Base-by-base conservation (phyloP, 208 protist genomes). In the Leishmania martiniquensis region DNA sequence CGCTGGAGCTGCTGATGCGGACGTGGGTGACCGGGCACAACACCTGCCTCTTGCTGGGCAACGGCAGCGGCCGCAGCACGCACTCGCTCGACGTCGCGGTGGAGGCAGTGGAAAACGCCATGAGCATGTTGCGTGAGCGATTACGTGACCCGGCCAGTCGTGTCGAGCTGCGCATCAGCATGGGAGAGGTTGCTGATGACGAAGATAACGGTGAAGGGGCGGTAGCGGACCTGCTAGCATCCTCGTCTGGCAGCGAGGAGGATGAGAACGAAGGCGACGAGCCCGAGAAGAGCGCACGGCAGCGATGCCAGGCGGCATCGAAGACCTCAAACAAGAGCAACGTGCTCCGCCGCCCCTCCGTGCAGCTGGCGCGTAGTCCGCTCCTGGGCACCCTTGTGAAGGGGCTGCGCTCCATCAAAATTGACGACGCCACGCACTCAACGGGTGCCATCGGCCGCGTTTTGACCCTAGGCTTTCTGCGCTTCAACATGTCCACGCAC, bases 21-120 rank as follows among this genome's bases (percentile, higher is more conserved):
- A 39, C 39, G 44, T 86, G 83, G 83, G 70, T 75, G 71, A 54
- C 68, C 9, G 83, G 83, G 22, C 83, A 77, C 32, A 86, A 86
- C 57, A 62, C 78, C 20, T 82, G 62, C 17, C 74, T 86, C 9
- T 22, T 86, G 1, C 66, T 86, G 15, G 77, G 83, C 44, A 82
- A 82, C 45, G 74, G 78, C 75, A 77, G 59, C 22, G 78, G 77
- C 7, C 78, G 83, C 60, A 80, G 72, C 52, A 76, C 63, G 25
- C 66, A 60, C 29, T 74, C 69, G 1, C 49, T 72, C 34, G 60
- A 70, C n/a, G 25, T 83, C 13, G 73, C 70, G 4, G 52, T 77
- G 5, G 74, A 63, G 13, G 76, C 74, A 1, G 57, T 86, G 32
- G 44, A 59, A 4, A 66, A 60, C 34, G 78, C 78, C 37, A 45